These are phyloP conservation scores for Podospora tetraspora DNA, from an alignment of 495 filamentous ascomycete genomes.

Conservation along the genomic window DNA sequence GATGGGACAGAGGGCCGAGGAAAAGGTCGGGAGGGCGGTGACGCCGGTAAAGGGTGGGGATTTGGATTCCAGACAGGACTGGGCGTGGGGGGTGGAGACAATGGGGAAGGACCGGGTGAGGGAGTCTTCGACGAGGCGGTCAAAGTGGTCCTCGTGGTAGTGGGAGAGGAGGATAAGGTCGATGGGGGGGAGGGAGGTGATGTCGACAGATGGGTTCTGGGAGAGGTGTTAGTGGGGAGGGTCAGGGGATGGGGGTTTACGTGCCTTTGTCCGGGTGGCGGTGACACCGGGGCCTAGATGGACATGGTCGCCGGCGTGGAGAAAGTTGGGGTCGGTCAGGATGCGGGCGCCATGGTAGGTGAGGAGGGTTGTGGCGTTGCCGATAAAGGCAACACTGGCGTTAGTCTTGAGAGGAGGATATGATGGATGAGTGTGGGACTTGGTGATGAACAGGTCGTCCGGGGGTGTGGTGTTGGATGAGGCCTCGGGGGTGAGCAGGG, in stretches of 20 bases:
- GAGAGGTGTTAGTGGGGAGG: no score
- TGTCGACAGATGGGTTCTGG: conserved; percentile 56
- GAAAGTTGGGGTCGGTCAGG: conserved; percentile 68
- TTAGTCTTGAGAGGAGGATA: conserved; percentile 6
- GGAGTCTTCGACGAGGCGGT: conserved; percentile 53
- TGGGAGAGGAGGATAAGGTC: conserved; percentile 60
- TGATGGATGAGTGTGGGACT: conserved; percentile 18
- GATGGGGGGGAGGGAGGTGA: conserved; percentile 56
- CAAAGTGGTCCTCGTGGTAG: conserved; percentile 66
- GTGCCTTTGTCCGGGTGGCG: conserved; percentile 32
- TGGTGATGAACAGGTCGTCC: conserved; percentile 15
- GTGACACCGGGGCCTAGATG: conserved; percentile 61
- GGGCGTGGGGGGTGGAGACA: conserved; percentile 61
- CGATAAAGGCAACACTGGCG: conserved; percentile 50
- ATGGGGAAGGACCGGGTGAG: conserved; percentile 57
- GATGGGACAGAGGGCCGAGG: conserved; percentile 51
- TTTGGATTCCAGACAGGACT: conserved; percentile 42
- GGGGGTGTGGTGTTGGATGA: conserved; percentile 15
- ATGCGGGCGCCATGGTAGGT: conserved; percentile 59
- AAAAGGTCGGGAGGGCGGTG: conserved; percentile 22
- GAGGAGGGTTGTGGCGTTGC: conserved; percentile 62
- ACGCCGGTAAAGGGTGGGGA: conserved; percentile 52
- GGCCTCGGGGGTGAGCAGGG: conserved; percentile 18
- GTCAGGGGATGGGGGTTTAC: no score
- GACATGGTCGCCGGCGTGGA: conserved; percentile 63